phyloP scores from a whole-genome alignment of 2,329 filamentous ascomycete genomes.

The Allantophomopsis lycopodina region DNA sequence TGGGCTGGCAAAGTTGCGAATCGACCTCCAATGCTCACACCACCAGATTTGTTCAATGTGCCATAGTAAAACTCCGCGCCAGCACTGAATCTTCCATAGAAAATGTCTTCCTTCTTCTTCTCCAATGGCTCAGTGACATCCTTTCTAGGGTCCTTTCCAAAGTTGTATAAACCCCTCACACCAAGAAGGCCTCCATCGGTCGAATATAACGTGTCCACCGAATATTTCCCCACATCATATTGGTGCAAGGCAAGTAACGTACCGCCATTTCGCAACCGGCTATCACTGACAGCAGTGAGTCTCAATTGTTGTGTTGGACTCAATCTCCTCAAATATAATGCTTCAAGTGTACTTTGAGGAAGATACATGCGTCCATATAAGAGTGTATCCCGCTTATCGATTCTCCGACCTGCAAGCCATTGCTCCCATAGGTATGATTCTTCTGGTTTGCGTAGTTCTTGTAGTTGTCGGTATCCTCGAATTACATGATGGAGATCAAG shows the following conservation, averaged over 20 bases:
- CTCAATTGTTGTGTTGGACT: slow-evolving; percentile 68
- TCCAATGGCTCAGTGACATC: slow-evolving; percentile 8
- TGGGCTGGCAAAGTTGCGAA: slow-evolving; percentile 78
- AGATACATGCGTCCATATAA: slow-evolving; percentile 71
- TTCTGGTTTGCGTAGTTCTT: slow-evolving; percentile 43
- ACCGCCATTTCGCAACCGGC: slow-evolving; percentile 58
- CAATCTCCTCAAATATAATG: slow-evolving; percentile 66
- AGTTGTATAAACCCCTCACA: slow-evolving; percentile 85
- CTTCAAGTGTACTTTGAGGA: slow-evolving; percentile 75
- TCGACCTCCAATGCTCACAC: slow-evolving; percentile 74
- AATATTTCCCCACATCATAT: slow-evolving; percentile 79
- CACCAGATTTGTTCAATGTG: slow-evolving; percentile 83
- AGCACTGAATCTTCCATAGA: slow-evolving; percentile 74
- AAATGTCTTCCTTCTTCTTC: slow-evolving; percentile 33
- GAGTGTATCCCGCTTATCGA: slow-evolving; percentile 40
- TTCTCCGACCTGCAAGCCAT: slow-evolving; percentile 33
- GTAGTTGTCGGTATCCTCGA: slow-evolving; percentile 68
- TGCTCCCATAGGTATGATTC: slow-evolving; percentile 35
- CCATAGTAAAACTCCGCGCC: slow-evolving; percentile 95
- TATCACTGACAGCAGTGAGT: slow-evolving; percentile 64
- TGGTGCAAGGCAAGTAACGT: slow-evolving; percentile 61
- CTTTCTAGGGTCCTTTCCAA: slow-evolving; percentile 35
- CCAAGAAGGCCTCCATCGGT: slow-evolving; percentile 86
- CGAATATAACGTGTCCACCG: slow-evolving; percentile 79
- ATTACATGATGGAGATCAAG: slow-evolving; percentile 69